Conservation (phyloP, 139 green algal species). For the Chlamydomonas sp. region DNA sequence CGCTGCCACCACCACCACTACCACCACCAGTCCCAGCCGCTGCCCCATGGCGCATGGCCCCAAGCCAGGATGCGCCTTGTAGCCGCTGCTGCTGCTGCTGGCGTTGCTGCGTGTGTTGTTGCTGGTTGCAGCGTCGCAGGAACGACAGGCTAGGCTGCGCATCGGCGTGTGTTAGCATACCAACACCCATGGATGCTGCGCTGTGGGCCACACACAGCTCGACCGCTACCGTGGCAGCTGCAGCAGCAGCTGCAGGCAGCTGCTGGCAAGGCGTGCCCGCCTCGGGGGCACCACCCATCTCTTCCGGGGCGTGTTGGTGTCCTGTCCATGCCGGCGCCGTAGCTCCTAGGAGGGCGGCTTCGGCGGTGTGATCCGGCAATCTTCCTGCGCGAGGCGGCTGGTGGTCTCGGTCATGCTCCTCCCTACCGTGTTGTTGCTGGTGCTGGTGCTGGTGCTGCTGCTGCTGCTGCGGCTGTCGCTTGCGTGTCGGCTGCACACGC, state of each 20-base stretch:
- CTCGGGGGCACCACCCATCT: neutral
- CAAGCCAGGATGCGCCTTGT: too few species aligned
- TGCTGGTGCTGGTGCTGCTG: neutral
- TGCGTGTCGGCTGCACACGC: too few species aligned
- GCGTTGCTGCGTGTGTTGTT: too few species aligned
- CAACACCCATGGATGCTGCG: conserved; percentile 65
- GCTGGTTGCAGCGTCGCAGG: too few species aligned
- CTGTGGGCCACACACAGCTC: conserved; percentile 61
- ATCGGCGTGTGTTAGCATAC: neutral
- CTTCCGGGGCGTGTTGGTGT: too few species aligned
- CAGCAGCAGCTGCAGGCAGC: neutral
- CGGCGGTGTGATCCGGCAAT: too few species aligned
- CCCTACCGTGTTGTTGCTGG: neutral
- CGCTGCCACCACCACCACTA: too few species aligned
- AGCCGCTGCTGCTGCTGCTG: too few species aligned
- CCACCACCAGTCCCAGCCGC: too few species aligned
- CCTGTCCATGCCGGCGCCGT: neutral
- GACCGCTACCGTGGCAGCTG: conserved; percentile 12
- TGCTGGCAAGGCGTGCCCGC: neutral
- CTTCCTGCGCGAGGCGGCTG: neutral
- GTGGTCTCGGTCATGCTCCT: neutral
- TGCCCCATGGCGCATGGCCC: too few species aligned
- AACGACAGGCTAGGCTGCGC: too few species aligned
- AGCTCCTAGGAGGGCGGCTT: too few species aligned
- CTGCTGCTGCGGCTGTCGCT: neutral